Percentiles rank a stretch among this genome's conserved stretches.
phyloP scores from a whole-genome alignment of 2,329 filamentous ascomycete genomes.

The Colletotrichum horii region DNA sequence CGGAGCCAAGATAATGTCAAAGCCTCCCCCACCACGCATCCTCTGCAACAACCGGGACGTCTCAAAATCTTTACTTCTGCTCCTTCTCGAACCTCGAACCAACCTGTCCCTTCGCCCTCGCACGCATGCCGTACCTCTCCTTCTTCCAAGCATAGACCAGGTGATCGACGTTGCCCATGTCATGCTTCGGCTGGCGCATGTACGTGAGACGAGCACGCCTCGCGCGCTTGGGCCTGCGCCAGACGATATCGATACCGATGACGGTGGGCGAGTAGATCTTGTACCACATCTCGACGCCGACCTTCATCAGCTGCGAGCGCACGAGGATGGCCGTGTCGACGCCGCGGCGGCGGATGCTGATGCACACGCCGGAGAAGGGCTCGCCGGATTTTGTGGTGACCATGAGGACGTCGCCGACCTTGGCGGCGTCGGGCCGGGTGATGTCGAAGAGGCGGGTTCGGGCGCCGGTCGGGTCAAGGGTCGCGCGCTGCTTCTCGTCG shows the following conservation, averaged over 20 bases:
- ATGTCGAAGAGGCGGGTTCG: slow-evolving; percentile 82
- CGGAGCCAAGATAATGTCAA: not conserved
- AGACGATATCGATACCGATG: slow-evolving; percentile 90
- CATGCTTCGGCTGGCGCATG: slow-evolving; percentile 87
- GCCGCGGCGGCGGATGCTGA: slow-evolving; percentile 86
- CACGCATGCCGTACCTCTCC: slow-evolving; percentile 45
- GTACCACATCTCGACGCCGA: slow-evolving; percentile 96
- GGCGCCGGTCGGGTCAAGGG: slow-evolving; percentile 84
- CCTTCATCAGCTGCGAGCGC: slow-evolving; percentile 82
- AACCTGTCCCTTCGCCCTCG: slow-evolving; percentile 7
- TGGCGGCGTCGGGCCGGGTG: slow-evolving; percentile 77
- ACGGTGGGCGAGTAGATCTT: slow-evolving; percentile 94
- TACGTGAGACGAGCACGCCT: slow-evolving; percentile 89
- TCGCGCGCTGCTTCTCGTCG: slow-evolving; percentile 69
- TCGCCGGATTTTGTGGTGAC: slow-evolving; percentile 82
- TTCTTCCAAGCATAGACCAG: slow-evolving; percentile 65
- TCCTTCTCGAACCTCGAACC: slow-evolving; percentile 14
- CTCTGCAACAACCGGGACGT: not conserved
- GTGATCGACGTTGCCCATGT: slow-evolving; percentile 84
- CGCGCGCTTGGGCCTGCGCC: slow-evolving; percentile 82
- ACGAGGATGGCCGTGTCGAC: slow-evolving; percentile 89
- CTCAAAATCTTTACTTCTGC: not conserved
- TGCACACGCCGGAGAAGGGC: slow-evolving; percentile 86
- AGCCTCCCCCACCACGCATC: not conserved
- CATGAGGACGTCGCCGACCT: slow-evolving; percentile 88